These are phyloP conservation scores for Aurinia saxatilis DNA, from an alignment of 345 rosid species.

Conservation along the genomic window DNA sequence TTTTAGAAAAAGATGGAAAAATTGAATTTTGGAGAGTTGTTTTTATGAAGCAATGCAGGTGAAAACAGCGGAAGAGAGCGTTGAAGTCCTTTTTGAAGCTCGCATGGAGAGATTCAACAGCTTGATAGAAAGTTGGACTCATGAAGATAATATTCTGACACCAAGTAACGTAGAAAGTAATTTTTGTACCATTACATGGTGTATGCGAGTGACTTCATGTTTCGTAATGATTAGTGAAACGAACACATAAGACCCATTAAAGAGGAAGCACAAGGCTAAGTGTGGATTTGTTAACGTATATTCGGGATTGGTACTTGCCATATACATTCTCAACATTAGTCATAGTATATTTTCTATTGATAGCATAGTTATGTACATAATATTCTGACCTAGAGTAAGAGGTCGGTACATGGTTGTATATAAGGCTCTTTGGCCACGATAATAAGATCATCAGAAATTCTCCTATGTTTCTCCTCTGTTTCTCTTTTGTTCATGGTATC, in stretches of 20 bases:
- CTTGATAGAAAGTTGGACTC: slow-evolving; percentile 3
- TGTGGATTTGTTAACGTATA: no score
- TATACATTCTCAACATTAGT: no score
- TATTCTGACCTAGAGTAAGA: no score
- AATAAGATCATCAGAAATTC: no score
- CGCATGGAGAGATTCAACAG: slow-evolving; percentile 10
- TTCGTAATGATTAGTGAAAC: background rate
- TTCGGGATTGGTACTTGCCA: no score
- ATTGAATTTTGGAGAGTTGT: slow-evolving; percentile 3
- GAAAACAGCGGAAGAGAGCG: slow-evolving; percentile 27
- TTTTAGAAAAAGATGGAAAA: background rate
- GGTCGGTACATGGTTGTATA: no score
- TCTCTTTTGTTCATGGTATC: no score
- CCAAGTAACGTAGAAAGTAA: slow-evolving; percentile 1
- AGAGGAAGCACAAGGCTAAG: no score
- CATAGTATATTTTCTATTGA: no score
- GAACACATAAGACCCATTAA: background rate
- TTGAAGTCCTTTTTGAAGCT: slow-evolving; percentile 13
- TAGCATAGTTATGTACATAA: no score
- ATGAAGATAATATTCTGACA: background rate
- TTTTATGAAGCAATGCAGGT: slow-evolving; percentile 28
- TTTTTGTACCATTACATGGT: background rate
- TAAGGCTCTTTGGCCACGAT: no score
- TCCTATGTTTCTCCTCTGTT: no score
- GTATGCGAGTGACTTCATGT: background rate